Evolutionary conservation across 306 rosid genomes (phyloP), one percentile per base, ranked within the genome.

Genomic region (Delonix regia): DNA sequence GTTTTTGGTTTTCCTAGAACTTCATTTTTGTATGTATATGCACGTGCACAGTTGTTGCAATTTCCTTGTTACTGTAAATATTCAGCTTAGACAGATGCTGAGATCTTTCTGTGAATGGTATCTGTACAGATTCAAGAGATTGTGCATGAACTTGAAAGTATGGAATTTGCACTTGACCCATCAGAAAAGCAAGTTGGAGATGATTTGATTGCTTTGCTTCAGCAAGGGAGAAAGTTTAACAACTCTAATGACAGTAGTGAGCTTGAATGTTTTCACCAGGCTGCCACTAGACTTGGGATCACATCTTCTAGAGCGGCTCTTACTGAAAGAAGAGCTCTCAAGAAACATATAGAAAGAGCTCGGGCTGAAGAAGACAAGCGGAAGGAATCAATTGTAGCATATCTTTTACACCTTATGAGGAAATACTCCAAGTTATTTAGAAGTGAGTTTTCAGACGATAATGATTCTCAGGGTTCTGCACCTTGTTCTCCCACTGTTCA

Each of bases 231-330:
- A 73, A 93, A 85, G 82, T 93, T 90, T 48, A 89, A 86, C 11
- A 85, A 91, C 61, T 83, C 90, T 47, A 84, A 75, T 73, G 92
- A 92, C 76, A 83, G 77, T 76, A 88, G 84, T 75, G 99, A 96
- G 93, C 93, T 96, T 73, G 99, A 96, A 86, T 88, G 88, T 84
- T 96, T 96, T 84, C 98, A 96, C 73, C 93, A 85, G 86, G 99
- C 99, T 65, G 98, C 97, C 70, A 91, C 78, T 62, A 93, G 85
- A 75, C 94, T 96, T 66, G 99, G 98, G 71, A 88, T 96, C 68
- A 90, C 96, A 81, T 96, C 99, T 80, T 96, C 98, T 55, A 91
- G 92, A 85, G 97, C 86, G 71, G 98, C 99, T 81, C 97, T 96
- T 61, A 70, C 97, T 7, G 99, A 96, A 89, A 91, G 99, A 82